Conservation (phyloP, 805 yeast species). For the Myxozyma geophila region DNA sequence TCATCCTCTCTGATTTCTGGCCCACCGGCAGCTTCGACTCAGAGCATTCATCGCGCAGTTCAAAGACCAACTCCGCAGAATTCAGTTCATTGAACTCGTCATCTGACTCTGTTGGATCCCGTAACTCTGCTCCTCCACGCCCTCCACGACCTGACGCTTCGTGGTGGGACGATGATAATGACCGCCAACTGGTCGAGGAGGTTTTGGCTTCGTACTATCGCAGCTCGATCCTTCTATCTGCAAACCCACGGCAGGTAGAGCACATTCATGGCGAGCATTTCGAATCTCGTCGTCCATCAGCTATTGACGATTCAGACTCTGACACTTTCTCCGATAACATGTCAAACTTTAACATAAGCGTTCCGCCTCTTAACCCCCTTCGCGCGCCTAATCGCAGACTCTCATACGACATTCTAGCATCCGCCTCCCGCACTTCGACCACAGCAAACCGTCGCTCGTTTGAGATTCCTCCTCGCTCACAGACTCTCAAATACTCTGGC, state of each 20-base stretch:
- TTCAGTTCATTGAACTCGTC: not conserved
- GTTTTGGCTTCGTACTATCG: conserved; percentile 28
- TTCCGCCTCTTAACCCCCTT: conserved; percentile 8
- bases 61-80: not conserved
- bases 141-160: conserved; percentile 27
- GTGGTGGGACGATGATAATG: conserved; percentile 21
- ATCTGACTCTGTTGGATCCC: not conserved
- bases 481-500: conserved; percentile 15
- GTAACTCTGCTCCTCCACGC: conserved; percentile 24
- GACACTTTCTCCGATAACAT: not conserved
- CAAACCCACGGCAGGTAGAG: conserved; percentile 4
- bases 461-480: conserved; percentile 14
- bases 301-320: conserved; percentile 3
- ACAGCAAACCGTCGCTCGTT: not conserved
- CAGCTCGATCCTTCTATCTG: conserved; percentile 16
- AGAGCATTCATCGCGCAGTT: not conserved
- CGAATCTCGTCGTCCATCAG: conserved; percentile 26
- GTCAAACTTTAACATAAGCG: not conserved
- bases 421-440: conserved; percentile 4
- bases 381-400: conserved; percentile 4
- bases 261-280: conserved; percentile 5
- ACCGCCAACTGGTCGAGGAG: conserved; percentile 18
- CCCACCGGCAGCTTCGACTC: not conserved
- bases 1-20: conserved; percentile 7
- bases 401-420: conserved; percentile 11